Conservation (phyloP, 768 basidiomycete species). For the Tulasnella sp. region DNA sequence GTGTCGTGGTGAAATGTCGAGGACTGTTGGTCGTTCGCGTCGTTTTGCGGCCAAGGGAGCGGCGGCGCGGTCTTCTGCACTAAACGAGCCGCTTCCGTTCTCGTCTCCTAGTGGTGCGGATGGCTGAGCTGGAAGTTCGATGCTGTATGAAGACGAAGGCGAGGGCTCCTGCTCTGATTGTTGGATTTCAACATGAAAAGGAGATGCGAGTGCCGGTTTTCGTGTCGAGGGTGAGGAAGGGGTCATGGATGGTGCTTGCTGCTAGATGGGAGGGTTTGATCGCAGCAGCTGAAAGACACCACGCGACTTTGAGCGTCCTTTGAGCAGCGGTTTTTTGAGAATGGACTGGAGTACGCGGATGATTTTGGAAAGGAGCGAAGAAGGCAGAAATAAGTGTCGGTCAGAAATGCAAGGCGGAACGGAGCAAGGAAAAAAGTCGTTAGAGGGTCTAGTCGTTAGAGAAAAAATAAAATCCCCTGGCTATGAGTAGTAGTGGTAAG, state of each 20-base stretch:
- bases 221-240: conserved; percentile 18
- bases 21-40: conserved; percentile 25
- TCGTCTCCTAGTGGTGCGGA: conserved; percentile 5
- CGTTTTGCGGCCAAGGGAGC: conserved; percentile 10
- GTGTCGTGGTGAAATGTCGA: conserved; percentile 12
- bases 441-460: conserved; percentile 15
- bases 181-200: conserved; percentile 10
- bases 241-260: conserved; percentile 19
- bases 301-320: not conserved
- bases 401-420: conserved; percentile 6
- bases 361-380: conserved; percentile 14
- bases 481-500: not conserved
- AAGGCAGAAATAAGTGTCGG: not conserved
- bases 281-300: conserved; percentile 4
- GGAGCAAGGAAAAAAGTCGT: not conserved
- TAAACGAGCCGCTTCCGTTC: conserved; percentile 12
- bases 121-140: not conserved
- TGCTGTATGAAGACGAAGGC: not conserved
- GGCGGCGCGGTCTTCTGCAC: conserved; percentile 8
- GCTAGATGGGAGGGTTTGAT: conserved; percentile 13
- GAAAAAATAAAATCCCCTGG: conserved; percentile 6
- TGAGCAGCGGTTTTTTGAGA: conserved; percentile 21
- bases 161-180: conserved; percentile 13
- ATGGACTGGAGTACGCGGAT: not conserved
- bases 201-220: conserved; percentile 17